Evolutionary conservation across 2,329 filamentous ascomycete genomes (phyloP), one percentile per base, ranked within the genome.

Genomic region (Teratosphaeria nubilosa): DNA sequence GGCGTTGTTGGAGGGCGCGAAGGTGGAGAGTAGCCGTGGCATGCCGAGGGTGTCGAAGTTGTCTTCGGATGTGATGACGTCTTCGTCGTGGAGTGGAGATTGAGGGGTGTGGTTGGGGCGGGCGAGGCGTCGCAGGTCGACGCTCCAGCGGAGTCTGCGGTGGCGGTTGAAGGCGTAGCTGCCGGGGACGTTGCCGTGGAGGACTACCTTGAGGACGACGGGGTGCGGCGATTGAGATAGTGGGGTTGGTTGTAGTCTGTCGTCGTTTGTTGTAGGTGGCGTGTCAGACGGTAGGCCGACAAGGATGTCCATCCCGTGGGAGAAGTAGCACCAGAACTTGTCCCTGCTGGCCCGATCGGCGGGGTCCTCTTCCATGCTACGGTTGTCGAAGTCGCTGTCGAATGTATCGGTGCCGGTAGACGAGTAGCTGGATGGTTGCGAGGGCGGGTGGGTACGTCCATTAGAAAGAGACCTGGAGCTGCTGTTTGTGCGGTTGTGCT

Each of bases 81-180:
- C 34, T 3, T 6, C 6, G 11, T 37, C 34, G 34, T 5, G 5
- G 20, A 16, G 16, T 5, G 41, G 41, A 48, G 16, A 10, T 10
- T 22, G 41, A 6, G 41, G 5, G 6, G 77, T 72, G 11, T 55
- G 53, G 7, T 22, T 2, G 2, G 51, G 56, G 10, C 25, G n/a
- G 9, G 25, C 22, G 24, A 34, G 6, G n/a, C 31, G 30, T 6
- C 52, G 56, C 4, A 70, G 59, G n/a, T 75, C 71, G 48, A 82
- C 74, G 55, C 86, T 84, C 94, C 94, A 99, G 48, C 91, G 84
- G 66, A 89, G 90, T 61, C 94, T 84, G 20, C 92, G 86, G 72
- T 97, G 91, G 4, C 94, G 84, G 73, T 99, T 97, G 76, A 99
- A 99, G 11, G 92, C 89, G 71, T 96, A 97, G 1, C 91, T 96